Base-by-base conservation (phyloP, 1,284 basidiomycete species). In the Cryptococcus deneoformans region DNA sequence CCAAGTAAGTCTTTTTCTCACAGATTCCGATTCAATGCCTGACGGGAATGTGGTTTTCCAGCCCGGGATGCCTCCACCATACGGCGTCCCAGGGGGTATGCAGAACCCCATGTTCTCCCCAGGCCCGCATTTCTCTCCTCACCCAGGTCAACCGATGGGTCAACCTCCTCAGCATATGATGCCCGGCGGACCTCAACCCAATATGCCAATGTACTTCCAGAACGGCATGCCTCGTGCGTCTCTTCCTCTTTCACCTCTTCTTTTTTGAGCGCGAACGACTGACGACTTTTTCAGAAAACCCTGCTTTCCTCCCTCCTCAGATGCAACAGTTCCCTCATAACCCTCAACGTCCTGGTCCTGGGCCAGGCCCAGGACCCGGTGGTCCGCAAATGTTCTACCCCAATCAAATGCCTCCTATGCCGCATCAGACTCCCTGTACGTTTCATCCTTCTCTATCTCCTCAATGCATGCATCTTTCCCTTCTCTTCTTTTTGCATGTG, bases 401-500 rank as follows among this genome's bases (percentile, higher is more conserved):
- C 20, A 55, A 52, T 51, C 61, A 60, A 34, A 54, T 46, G 35
- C 63, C 66, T 53, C 53, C 62, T 9, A 68, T 68, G 24, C 69
- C 68, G 36, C 73, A 72, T 49, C 72, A 73, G 54, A 73, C 72
- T 1, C 73, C 73, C 48, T 61, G 73, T 75, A 55, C 56, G 72
- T 69, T 12, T 11, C 5, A 1, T 3, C 10, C 42, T 36, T 12
- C 10, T 50, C 20, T 42, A 20, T 29, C 10, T 2, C n/a, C 8
- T 20, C 46, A 29, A 29, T n/a, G n/a, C n/a, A 42, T 42, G n/a
- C 40, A 42, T 10, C 40, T 2, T 42, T 10, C n/a, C 40, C 40
- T 10, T n/a, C 10, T 42, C 10, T n/a, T 11, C 40, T 12, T 24
- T 24, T 5, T 10, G 50, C 52, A 46, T 10, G 20, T 46, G 14